phyloP scores from a whole-genome alignment of 108 stramenopile species.

The Stephanodiscus minutulus region DNA sequence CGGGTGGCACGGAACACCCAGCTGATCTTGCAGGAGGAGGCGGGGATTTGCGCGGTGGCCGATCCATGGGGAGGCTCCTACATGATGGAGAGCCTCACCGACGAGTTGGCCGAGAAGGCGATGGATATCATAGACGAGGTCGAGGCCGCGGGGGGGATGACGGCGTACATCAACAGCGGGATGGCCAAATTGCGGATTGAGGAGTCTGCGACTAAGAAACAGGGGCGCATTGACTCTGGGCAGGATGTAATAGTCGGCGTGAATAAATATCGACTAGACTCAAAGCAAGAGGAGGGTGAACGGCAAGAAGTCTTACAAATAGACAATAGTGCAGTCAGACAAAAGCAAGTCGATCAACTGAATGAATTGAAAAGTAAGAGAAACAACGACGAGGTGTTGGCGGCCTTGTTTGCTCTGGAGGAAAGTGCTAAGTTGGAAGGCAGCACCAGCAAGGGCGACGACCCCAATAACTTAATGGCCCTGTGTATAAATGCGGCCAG shows the following conservation, averaged over 20 bases:
- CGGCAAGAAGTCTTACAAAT: conserved; percentile 84
- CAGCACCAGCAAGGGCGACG: conserved; percentile 75
- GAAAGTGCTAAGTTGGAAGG: conserved; percentile 68
- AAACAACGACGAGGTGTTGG: conserved; percentile 70
- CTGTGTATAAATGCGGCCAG: conserved; percentile 94
- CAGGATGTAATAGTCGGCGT: conserved; percentile 96
- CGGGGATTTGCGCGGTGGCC: conserved; percentile 59
- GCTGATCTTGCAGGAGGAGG: conserved; percentile 97
- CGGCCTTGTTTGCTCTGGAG: conserved; percentile 68
- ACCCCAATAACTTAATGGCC: conserved; percentile 89
- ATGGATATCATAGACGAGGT: conserved; percentile 90
- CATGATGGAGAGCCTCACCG: conserved; percentile 97
- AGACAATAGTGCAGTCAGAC: conserved; percentile 88
- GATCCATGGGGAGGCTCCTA: conserved; percentile 94
- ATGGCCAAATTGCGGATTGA: conserved; percentile 96
- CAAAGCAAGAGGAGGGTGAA: conserved; percentile 73
- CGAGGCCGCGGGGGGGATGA: conserved; percentile 96
- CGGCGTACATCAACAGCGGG: conserved; percentile 93
- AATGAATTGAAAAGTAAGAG: conserved; percentile 71
- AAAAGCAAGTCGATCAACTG: conserved; percentile 81
- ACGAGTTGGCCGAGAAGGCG: conserved; percentile 90
- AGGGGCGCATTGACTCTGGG: conserved; percentile 75
- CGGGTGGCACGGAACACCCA: conserved; percentile 98
- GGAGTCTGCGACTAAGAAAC: conserved; percentile 95
- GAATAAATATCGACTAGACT: conserved; percentile 91